Evolutionary conservation across 495 filamentous ascomycete genomes (phyloP).

Genomic region (Achaetomiella virescens): DNA sequence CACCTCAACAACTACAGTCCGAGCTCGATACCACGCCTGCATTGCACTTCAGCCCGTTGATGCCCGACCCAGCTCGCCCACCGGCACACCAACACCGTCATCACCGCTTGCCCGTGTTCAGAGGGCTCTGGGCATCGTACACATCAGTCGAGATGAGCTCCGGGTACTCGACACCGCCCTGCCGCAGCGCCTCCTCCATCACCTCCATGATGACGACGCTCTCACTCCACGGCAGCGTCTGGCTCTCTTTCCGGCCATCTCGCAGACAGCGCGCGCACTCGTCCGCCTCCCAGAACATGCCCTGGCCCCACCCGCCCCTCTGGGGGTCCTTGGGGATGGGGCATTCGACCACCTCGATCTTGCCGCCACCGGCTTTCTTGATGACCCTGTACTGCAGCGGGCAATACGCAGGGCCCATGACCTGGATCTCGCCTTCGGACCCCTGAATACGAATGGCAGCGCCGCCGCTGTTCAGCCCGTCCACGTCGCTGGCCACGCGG

Average conservation of each 20-base stretch:
- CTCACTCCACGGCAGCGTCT: conserved; percentile 67
- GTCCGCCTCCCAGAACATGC: conserved; percentile 96
- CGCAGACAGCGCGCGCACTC: conserved; percentile 76
- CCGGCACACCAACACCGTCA: neutral
- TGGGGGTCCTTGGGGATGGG: conserved; percentile 53
- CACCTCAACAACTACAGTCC: neutral
- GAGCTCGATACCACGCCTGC: neutral
- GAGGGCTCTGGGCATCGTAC: conserved; percentile 51
- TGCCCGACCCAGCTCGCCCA: conserved; percentile 1
- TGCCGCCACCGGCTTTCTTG: conserved; percentile 38
- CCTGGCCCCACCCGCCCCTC: conserved; percentile 53
- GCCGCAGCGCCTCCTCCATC: conserved; percentile 82
- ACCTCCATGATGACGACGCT: conserved; percentile 88
- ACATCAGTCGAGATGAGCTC: conserved; percentile 73
- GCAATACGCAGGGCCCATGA: conserved; percentile 65
- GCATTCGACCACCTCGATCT: conserved; percentile 54
- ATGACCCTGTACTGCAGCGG: conserved; percentile 61
- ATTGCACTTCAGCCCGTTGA: neutral
- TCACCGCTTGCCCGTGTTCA: conserved; percentile 43
- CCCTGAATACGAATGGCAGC: conserved; percentile 79
- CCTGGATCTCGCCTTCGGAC: conserved; percentile 78
- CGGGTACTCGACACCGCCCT: conserved; percentile 73
- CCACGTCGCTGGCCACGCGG: conserved; percentile 61
- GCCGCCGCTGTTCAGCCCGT: conserved; percentile 53
- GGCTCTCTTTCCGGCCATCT: conserved; percentile 77